Conservation (phyloP, 2,329 filamentous ascomycete genomes). For the Cladosporium sp. region DNA sequence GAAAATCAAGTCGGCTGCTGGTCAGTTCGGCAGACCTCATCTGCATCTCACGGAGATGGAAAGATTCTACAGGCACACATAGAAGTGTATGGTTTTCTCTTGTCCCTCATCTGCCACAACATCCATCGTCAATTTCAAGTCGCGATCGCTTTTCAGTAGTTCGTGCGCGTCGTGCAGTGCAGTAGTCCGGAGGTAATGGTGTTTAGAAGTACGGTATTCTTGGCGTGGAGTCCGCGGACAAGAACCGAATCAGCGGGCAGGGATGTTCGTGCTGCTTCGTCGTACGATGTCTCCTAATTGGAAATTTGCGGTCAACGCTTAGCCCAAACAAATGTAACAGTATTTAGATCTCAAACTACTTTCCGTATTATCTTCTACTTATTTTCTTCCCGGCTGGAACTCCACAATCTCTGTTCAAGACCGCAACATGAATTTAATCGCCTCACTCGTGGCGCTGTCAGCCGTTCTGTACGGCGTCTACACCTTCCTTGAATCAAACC, state of each 20-base stretch:
- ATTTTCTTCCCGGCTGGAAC: not conserved
- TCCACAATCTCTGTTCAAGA: slow-evolving; percentile 20
- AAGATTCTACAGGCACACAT: too few relatives aligned
- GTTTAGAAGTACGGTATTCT: not conserved
- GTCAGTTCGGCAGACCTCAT: too few relatives aligned
- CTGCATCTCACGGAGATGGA: too few relatives aligned
- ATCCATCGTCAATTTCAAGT: too few relatives aligned
- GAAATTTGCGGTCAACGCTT: slow-evolving; percentile 9
- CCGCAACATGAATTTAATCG: slow-evolving; percentile 38
- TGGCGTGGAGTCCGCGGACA: slow-evolving; percentile 8
- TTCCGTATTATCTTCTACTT: not conserved
- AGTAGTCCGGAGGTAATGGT: not conserved
- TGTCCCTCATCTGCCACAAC: too few relatives aligned
- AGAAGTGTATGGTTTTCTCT: too few relatives aligned
- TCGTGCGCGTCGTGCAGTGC: too few relatives aligned
- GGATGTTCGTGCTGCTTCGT: slow-evolving; percentile 5
- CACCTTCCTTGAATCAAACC: slow-evolving; percentile 55
- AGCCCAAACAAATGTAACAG: not conserved
- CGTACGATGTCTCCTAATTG: slow-evolving; percentile 11
- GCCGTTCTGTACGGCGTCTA: slow-evolving; percentile 53
- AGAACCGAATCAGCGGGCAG: slow-evolving; percentile 6
- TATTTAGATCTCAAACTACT: not conserved
- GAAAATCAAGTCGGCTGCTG: too few relatives aligned
- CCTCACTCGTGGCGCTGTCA: slow-evolving; percentile 51
- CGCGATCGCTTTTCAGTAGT: too few relatives aligned